Evolutionary conservation across 306 rosid species (phyloP).

Genomic region (Vigna reflexopilosa): DNA sequence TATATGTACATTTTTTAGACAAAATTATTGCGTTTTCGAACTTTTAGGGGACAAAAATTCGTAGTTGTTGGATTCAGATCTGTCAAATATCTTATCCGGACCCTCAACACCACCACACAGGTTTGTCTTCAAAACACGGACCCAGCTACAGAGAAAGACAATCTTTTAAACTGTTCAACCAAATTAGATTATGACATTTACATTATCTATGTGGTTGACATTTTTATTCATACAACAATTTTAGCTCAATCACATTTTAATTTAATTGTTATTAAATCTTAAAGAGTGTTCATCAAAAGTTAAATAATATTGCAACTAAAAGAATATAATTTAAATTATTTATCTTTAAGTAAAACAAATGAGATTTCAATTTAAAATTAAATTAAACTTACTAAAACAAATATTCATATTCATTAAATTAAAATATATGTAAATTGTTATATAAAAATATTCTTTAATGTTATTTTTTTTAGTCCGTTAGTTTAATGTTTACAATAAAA

Average conservation of each 20-base stretch:
- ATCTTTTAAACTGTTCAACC: conserved; percentile 1
- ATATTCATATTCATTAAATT: too few relatives aligned
- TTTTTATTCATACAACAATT: neutral
- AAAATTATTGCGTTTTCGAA: conserved; percentile 22
- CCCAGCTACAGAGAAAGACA: conserved; percentile 19
- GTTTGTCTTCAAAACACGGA: neutral
- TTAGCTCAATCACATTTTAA: neutral
- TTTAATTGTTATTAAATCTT: too few relatives aligned
- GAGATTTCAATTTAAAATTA: too few relatives aligned
- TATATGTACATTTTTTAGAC: neutral
- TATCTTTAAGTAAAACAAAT: too few relatives aligned
- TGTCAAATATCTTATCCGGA: conserved; percentile 45
- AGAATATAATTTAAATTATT: too few relatives aligned
- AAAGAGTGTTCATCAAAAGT: too few relatives aligned
- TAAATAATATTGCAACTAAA: too few relatives aligned
- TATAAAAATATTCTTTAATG: too few relatives aligned
- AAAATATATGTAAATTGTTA: too few relatives aligned
- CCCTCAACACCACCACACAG: conserved; percentile 30
- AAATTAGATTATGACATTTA: neutral
- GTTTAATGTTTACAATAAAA: too few relatives aligned
- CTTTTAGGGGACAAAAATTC: conserved; percentile 7
- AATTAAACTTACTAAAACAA: too few relatives aligned
- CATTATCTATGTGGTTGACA: neutral
- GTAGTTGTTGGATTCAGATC: conserved; percentile 45
- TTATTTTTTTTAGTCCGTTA: too few relatives aligned